A percentile compares a stretch with the other conserved stretches of the same genome.
phyloP scores from a whole-genome alignment of 163 green algal genomes.

The Chlorella variabilis region DNA sequence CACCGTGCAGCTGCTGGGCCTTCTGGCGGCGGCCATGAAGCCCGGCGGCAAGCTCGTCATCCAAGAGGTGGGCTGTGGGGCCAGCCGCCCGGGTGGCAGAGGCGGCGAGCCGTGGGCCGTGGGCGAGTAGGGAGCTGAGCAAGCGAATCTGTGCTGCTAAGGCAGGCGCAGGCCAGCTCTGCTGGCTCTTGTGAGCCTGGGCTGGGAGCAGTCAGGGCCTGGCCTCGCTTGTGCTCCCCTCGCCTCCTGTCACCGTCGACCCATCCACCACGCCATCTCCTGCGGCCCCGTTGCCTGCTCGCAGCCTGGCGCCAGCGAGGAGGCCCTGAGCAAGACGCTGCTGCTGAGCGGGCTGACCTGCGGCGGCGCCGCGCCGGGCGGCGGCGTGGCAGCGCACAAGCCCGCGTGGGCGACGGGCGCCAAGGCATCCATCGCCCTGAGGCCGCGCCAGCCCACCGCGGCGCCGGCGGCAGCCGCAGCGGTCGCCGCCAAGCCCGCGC shows the following conservation, averaged over 20 bases:
- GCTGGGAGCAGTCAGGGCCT: too few species aligned
- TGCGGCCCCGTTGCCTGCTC: background rate
- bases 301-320: background rate
- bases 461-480: conserved; percentile 23
- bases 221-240: too few species aligned
- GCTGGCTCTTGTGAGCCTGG: too few species aligned
- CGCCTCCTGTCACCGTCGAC: too few species aligned
- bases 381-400: conserved; percentile 38
- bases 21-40: conserved; percentile 25
- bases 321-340: conserved; percentile 2
- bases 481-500: conserved; percentile 1
- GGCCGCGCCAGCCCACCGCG: conserved; percentile 20
- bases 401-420: conserved; percentile 70
- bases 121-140: too few species aligned
- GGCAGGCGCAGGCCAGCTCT: too few species aligned
- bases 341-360: conserved; percentile 35
- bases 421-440: conserved; percentile 60
- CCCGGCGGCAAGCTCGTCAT: conserved; percentile 51
- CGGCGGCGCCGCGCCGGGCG: background rate
- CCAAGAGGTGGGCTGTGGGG: conserved; percentile 25
- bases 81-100: background rate
- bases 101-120: background rate
- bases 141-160: too few species aligned
- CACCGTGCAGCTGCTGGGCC: conserved; percentile 38
- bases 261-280: too few species aligned